Evolutionary conservation across 1,284 basidiomycete species (phyloP), one percentile per base, ranked within the genome.

Genomic region (Dichomitus squalens): DNA sequence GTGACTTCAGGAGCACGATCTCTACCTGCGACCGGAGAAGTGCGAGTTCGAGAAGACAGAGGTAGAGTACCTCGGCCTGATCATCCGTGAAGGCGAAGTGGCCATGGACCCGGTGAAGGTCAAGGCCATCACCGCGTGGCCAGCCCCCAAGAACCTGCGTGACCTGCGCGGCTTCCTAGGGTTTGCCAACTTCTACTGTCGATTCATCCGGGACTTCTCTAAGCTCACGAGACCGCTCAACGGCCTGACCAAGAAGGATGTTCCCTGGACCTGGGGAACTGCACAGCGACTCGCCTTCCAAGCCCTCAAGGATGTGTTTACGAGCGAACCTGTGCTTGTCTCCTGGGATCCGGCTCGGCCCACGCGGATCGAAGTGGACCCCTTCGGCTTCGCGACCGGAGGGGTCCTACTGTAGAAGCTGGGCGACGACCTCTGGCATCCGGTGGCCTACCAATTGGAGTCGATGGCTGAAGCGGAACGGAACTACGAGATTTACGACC

Each of bases 181-280:
- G 1, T 75, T 82, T 38, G 64, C 68, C 6, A 77, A 77, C 57
- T 80, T 76, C 65, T 83, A 81, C 49, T 41, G 72, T 0, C 48
- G 69, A 0, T 83, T 82, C 55, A 75, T 83, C 18, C 29, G 66
- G 8, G 59, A 71, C 14, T 82, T 72, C 56, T 66, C 33, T 0
- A 14, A 12, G 1, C 2, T 23, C 1, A 20, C 18, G 25, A 1
- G 41, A 16, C 41, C 41, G 1, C 23, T 44, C 20, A 25, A 12
- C 2, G 27, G 25, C 75, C 63, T 76, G 0, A 72, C 69, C 0
- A 58, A 59, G 14, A 72, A 73, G 33, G 62, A 59, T 1, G 21
- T 2, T 46, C 16, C 49, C 16, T 39, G 38, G 16, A 20, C 20
- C 20, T 20, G 16, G 38, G 38, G 16, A n/a, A n/a, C 38, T 11